Evolutionary conservation across 2,329 filamentous ascomycete species (phyloP).

Genomic region (Chaetothyriales sp.): DNA sequence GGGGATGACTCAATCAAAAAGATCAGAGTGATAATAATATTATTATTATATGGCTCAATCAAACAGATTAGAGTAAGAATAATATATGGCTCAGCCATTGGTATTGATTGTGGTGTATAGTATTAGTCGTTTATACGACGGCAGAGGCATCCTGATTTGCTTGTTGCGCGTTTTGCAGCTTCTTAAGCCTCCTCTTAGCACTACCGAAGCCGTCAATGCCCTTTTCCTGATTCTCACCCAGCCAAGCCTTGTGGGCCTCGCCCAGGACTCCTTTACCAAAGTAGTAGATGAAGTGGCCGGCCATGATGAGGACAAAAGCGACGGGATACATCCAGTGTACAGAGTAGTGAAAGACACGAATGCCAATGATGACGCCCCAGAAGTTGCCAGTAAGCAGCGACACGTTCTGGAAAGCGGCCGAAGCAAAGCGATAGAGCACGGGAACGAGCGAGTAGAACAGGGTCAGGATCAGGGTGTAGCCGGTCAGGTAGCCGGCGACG

Average conservation of each 20-base stretch:
- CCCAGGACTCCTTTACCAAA: slow-evolving; percentile 66
- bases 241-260: slow-evolving; percentile 87
- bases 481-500: slow-evolving; percentile 69
- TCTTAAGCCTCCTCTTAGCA: slow-evolving; percentile 55
- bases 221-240: slow-evolving; percentile 69
- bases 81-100: background rate
- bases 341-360: slow-evolving; percentile 63
- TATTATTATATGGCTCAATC: background rate
- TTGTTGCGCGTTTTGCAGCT: slow-evolving; percentile 6
- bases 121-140: background rate
- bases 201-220: slow-evolving; percentile 72
- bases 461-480: slow-evolving; percentile 69
- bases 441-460: slow-evolving; percentile 83
- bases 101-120: background rate
- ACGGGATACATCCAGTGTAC: slow-evolving; percentile 91
- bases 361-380: slow-evolving; percentile 88
- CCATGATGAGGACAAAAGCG: slow-evolving; percentile 81
- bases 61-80: too few relatives aligned
- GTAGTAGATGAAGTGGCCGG: slow-evolving; percentile 79
- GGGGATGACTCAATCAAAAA: background rate
- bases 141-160: slow-evolving; percentile 1
- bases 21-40: background rate
- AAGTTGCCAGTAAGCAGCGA: slow-evolving; percentile 87
- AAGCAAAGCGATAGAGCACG: slow-evolving; percentile 73
- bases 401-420: slow-evolving; percentile 93